A percentile compares a stretch with the other conserved stretches of the same genome.
phyloP scores from a whole-genome alignment of 208 protist genomes.

The Trypanosoma cruzi region DNA sequence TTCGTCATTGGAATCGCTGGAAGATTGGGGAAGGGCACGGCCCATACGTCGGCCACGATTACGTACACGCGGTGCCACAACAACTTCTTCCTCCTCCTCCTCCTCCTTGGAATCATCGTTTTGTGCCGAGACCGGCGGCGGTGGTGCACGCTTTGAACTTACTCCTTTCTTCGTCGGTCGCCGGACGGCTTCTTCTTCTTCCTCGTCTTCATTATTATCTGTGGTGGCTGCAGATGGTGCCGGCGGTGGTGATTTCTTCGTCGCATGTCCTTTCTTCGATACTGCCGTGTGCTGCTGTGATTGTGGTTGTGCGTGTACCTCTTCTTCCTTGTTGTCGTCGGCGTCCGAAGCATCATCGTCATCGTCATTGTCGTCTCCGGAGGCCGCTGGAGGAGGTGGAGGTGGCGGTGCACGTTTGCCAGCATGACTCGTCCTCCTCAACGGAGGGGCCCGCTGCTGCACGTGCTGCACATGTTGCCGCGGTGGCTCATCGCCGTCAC shows the following conservation, averaged over 20 bases:
- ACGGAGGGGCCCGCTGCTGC: background rate
- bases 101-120: constrained; percentile 6
- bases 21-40: background rate
- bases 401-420: constrained; percentile 10
- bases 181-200: constrained; percentile 11
- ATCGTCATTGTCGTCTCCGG: constrained; percentile 19
- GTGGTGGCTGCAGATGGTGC: constrained; percentile 1
- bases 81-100: constrained; percentile 16
- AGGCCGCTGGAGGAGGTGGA: background rate
- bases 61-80: constrained; percentile 4
- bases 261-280: constrained; percentile 23
- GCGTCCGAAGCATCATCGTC: constrained; percentile 23
- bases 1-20: constrained; percentile 1
- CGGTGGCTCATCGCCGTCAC: background rate
- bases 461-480: background rate
- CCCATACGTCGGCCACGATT: constrained; percentile 17
- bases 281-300: constrained; percentile 12
- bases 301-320: background rate
- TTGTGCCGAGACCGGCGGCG: background rate
- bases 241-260: constrained; percentile 12
- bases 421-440: background rate
- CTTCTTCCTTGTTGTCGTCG: constrained; percentile 17
- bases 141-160: background rate
- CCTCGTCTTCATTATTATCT: constrained; percentile 14
- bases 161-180: constrained; percentile 10